A percentile compares a stretch with the other conserved stretches of the same genome.
Evolutionary conservation across 2,329 filamentous ascomycete genomes (phyloP).

Genomic region (Ascochyta lentis): DNA sequence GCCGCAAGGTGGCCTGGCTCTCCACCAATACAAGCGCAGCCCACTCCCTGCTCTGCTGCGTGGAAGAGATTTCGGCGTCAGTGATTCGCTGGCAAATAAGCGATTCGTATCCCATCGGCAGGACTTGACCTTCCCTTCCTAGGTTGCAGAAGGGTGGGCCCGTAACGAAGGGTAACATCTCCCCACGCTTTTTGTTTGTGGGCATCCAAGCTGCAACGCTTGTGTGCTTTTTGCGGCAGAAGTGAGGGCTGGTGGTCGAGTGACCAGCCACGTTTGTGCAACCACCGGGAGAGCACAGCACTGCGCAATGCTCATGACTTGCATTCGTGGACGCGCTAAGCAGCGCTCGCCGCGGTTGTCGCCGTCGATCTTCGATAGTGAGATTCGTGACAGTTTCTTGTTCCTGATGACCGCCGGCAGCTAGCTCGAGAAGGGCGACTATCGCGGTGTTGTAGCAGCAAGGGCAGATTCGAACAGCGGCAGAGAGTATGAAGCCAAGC

Average conservation of each 20-base stretch:
- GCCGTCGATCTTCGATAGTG: constrained; percentile 15
- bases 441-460: background rate
- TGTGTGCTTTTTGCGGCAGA: constrained; percentile 16
- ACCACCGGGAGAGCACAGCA: background rate
- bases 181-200: constrained; percentile 7
- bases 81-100: constrained; percentile 2
- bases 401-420: constrained; percentile 15
- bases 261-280: constrained; percentile 9
- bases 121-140: constrained; percentile 4
- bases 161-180: constrained; percentile 6
- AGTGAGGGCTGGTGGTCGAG: constrained; percentile 1
- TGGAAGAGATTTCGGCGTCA: constrained; percentile 14
- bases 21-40: constrained; percentile 8
- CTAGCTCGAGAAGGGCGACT: constrained; percentile 7
- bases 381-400: constrained; percentile 14
- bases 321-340: constrained; percentile 7
- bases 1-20: background rate
- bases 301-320: constrained; percentile 7
- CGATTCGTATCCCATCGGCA: background rate
- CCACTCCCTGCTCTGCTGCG: constrained; percentile 7
- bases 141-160: background rate
- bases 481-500: constrained; percentile 2
- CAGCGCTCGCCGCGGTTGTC: constrained; percentile 17
- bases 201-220: constrained; percentile 8
- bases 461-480: background rate